Percentiles rank a stretch among this genome's conserved stretches.
These are phyloP conservation scores for Zizania palustris DNA, from an alignment of 202 grass and related monocot species.

Conservation along the genomic window DNA sequence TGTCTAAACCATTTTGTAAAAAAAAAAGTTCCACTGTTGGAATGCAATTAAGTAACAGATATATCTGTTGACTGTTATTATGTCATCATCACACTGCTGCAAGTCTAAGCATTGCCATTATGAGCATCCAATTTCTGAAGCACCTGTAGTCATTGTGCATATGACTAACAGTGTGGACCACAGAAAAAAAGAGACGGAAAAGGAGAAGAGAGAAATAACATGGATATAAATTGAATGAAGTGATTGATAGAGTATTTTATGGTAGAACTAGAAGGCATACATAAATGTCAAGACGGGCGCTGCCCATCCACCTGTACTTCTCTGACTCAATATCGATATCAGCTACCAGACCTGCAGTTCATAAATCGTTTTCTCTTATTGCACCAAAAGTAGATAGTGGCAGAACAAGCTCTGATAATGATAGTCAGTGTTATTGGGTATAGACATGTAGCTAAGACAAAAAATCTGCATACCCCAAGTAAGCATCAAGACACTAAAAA, in stretches of 20 bases:
- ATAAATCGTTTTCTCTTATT: conserved; percentile 45
- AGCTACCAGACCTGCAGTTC: conserved; percentile 80
- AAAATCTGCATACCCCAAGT: conserved; percentile 77
- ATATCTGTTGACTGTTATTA: not conserved
- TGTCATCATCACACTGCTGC: not conserved
- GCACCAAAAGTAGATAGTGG: conserved; percentile 2
- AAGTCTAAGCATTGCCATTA: not conserved
- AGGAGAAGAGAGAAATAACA: conserved; percentile 5
- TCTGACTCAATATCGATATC: conserved; percentile 99
- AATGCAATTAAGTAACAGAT: conserved; percentile 1
- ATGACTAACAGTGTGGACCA: not conserved
- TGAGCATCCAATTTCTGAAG: conserved; percentile 25
- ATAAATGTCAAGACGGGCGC: conserved; percentile 83
- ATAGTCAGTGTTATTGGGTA: not conserved
- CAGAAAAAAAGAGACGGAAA: not conserved
- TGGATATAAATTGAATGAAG: conserved; percentile 12
- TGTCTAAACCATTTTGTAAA: not conserved
- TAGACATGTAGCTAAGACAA: not conserved
- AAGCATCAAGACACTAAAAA: conserved; percentile 95
- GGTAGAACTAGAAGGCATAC: conserved; percentile 54
- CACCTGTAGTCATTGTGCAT: conserved; percentile 12
- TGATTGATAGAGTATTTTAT: conserved; percentile 20
- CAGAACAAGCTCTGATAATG: conserved; percentile 29
- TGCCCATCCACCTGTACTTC: conserved; percentile 98
- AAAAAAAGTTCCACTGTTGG: not conserved